These are phyloP conservation scores for Yamadazyma friedrichii DNA, from an alignment of 1,139 yeast genomes.

Conservation along the genomic window DNA sequence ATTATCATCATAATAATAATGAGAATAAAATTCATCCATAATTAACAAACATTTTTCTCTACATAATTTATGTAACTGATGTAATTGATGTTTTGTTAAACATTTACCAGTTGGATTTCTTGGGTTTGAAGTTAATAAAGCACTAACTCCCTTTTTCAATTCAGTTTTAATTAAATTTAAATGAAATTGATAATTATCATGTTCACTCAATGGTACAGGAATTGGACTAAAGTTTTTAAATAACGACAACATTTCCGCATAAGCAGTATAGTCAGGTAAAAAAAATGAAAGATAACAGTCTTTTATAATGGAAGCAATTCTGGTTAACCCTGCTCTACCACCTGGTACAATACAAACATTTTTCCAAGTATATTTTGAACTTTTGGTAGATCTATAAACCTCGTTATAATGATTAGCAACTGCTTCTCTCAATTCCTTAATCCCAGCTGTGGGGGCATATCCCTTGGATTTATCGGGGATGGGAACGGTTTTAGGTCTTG, in stretches of 20 bases:
- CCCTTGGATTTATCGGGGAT: constrained; percentile 56
- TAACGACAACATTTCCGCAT: constrained; percentile 68
- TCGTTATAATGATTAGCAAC: constrained; percentile 62
- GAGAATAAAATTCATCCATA: constrained; percentile 69
- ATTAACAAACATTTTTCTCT: constrained; percentile 57
- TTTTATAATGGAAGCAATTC: constrained; percentile 64
- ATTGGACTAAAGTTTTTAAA: constrained; percentile 68
- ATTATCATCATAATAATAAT: constrained; percentile 60
- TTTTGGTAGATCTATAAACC: constrained; percentile 50
- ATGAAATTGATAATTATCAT: constrained; percentile 61
- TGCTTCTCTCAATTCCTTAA: constrained; percentile 56
- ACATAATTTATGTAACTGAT: constrained; percentile 56
- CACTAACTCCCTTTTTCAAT: constrained; percentile 61
- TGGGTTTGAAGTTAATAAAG: constrained; percentile 62
- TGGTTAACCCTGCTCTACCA: constrained; percentile 66
- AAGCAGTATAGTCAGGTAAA: constrained; percentile 69
- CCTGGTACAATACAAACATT: constrained; percentile 71
- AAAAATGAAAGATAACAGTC: constrained; percentile 65
- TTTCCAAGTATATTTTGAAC: constrained; percentile 60
- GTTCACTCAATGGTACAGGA: constrained; percentile 63
- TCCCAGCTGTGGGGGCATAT: constrained; percentile 67
- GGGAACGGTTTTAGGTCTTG: constrained; percentile 52
- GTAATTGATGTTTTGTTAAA: constrained; percentile 51
- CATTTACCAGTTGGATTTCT: constrained; percentile 68
- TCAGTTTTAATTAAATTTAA: constrained; percentile 56